These are phyloP conservation scores for Auriscalpium orientale DNA, from an alignment of 768 basidiomycete genomes.

Conservation along the genomic window DNA sequence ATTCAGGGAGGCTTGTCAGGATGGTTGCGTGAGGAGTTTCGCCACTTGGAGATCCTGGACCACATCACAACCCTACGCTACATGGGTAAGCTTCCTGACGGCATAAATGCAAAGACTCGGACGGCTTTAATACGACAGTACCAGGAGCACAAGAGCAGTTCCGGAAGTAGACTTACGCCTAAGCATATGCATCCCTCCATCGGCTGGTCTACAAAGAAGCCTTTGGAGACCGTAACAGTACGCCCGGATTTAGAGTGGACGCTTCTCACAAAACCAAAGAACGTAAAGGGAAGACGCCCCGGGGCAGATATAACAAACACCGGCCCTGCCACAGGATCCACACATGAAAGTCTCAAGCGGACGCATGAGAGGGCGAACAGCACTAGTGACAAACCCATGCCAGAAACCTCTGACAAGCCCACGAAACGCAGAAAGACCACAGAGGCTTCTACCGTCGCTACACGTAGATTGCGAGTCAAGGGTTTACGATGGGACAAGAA, in stretches of 20 bases:
- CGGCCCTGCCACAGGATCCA: no score
- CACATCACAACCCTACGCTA: conserved; percentile 5
- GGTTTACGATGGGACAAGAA: background rate
- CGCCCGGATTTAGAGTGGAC: no score
- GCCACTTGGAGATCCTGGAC: conserved; percentile 7
- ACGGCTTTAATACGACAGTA: background rate
- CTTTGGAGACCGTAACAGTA: no score
- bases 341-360: no score
- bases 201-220: no score
- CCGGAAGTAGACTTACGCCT: background rate
- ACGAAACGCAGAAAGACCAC: background rate
- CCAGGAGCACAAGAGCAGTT: no score
- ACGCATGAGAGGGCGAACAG: no score
- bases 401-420: no score
- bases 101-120: background rate
- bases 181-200: no score
- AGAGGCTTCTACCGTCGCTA: background rate
- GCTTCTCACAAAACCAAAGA: no score
- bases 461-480: background rate
- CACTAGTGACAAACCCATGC: background rate
- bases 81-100: background rate
- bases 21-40: conserved; percentile 14
- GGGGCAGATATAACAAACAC: no score
- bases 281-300: no score
- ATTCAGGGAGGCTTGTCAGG: conserved; percentile 7